phyloP scores from a whole-genome alignment of 805 yeast genomes.

The Cyberlindnera suaveolens region DNA sequence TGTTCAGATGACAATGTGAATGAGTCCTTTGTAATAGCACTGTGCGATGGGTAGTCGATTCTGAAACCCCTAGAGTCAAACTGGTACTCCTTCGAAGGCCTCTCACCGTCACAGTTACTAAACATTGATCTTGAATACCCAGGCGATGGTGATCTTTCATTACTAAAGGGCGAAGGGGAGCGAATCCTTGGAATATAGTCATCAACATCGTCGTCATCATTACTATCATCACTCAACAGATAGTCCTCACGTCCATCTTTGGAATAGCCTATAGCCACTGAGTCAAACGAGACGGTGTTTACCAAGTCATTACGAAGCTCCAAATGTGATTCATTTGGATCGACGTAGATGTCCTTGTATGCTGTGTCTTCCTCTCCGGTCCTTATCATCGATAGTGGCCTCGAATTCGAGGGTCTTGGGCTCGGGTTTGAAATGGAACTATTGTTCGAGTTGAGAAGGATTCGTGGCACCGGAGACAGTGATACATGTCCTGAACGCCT shows the following conservation, averaged over 20 bases:
- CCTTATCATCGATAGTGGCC: neutral
- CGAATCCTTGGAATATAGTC: constrained; percentile 1
- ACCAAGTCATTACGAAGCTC: neutral
- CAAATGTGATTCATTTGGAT: neutral
- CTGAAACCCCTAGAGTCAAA: constrained; percentile 12
- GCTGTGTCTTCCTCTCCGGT: neutral
- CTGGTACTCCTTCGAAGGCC: neutral
- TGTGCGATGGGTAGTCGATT: constrained; percentile 19
- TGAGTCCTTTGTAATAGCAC: constrained; percentile 12
- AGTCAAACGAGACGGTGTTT: constrained; percentile 9
- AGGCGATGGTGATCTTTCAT: constrained; percentile 2
- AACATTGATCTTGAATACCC: neutral
- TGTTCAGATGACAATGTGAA: constrained; percentile 5
- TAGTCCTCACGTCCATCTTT: constrained; percentile 1
- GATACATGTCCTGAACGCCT: too few relatives aligned
- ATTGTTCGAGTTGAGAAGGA: constrained; percentile 1
- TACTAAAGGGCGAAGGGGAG: constrained; percentile 11
- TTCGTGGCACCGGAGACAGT: neutral
- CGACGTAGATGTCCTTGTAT: constrained; percentile 1
- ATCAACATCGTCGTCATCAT: constrained; percentile 1
- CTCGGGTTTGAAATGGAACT: neutral
- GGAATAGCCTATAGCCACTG: constrained; percentile 1
- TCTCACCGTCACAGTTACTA: neutral
- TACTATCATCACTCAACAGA: neutral
- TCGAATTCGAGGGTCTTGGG: neutral